Base-by-base conservation (phyloP, 2,329 filamentous ascomycete genomes). In the Botryosphaeria dothidea region DNA sequence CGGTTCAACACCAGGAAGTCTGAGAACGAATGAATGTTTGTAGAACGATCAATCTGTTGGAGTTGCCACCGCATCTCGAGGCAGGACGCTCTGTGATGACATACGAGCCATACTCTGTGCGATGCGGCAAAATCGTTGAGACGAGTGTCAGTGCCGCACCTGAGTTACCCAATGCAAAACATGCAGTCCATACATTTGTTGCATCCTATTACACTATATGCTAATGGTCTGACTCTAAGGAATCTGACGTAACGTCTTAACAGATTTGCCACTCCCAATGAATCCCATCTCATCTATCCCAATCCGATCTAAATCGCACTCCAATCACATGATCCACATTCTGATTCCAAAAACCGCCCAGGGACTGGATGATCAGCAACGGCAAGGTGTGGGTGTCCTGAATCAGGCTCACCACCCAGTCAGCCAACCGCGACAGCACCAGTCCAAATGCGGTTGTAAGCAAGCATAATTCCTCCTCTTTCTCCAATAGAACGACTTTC, bases 1-100 rank as follows among this genome's bases (percentile, higher is more conserved):
- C 15, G 56, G 56, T 60, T 60, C 56, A 60, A 60, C 56, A 60
- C 41, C 56, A 46, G n/a, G 41, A 46, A 45, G 13, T 6, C 15
- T 29, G n/a, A 29, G 17, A 34, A 25, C 38, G 8, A 48, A 11
- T 13, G 21, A 7, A 48, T 25, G 3, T 34, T 34, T 34, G 31
- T 34, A 11, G 13, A 34, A 34, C 31, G 31, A 34, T 41, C 38
- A 13, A 41, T 41, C 5, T 41, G 38, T 15, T n/a, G 9, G 4
- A 15, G 17, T 41, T n/a, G 11, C 38, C 15, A 17, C 11, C 4
- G 17, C 38, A 13, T n/a, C 17, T n/a, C 38, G 15, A 17, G 38
- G 17, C 17, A 13, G 19, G 9, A 34, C 27, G 8, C n/a, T 19
- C 2, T 13, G n/a, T 23, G 29, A 21, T 13, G n/a, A 21, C 17